Evolutionary conservation across 1,284 basidiomycete species (phyloP), one percentile per base, ranked within the genome.

Genomic region (Cronartium quercuum): DNA sequence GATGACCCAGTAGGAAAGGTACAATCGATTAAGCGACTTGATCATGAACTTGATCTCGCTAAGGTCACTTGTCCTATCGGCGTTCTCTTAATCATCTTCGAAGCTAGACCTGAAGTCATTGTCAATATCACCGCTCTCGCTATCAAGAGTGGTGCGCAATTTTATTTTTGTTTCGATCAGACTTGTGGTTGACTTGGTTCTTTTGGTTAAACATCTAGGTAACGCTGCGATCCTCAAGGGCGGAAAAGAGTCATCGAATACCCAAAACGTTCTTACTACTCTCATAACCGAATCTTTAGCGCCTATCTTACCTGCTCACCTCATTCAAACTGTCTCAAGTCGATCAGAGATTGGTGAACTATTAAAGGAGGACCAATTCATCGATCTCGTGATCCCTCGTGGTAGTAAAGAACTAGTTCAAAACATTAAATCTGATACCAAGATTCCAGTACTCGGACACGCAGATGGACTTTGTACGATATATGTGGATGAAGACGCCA

Each of bases 401-500:
- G 96, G 96, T 15, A 93, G 93, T 79, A 96, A 95, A 79, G 88
- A 87, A 79, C 87, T 99, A 29, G 96, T 98, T 12, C 86, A 85
- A 76, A 90, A 84, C 81, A 97, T 99, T 75, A 92, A 98, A 82
- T 89, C 91, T 76, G 88, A 86, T 77, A 96, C 95, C 0, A 86
- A 90, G 71, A 98, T 99, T 77, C 90, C 96, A 1, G 96, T 99
- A 61, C 97, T 98, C 94, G 96, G 96, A 0, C 96, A 99, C 80
- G 95, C 96, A 3, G 95, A 98, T 82, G 95, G 95, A 0, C 84
- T 98, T 9, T 98, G 95, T 82, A 86, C 89, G 5, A 88, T 94
- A 0, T 98, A 90, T 82, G 83, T 98, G 2, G 95, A 99, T 82
- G 87, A 90, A 77, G 86, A 86, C 44, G 95, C 94, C 0, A 87